Percentiles rank a stretch among this genome's conserved stretches.
phyloP scores from a whole-genome alignment of 352 stramenopile genomes.

The Globisporangium recalcitrans region DNA sequence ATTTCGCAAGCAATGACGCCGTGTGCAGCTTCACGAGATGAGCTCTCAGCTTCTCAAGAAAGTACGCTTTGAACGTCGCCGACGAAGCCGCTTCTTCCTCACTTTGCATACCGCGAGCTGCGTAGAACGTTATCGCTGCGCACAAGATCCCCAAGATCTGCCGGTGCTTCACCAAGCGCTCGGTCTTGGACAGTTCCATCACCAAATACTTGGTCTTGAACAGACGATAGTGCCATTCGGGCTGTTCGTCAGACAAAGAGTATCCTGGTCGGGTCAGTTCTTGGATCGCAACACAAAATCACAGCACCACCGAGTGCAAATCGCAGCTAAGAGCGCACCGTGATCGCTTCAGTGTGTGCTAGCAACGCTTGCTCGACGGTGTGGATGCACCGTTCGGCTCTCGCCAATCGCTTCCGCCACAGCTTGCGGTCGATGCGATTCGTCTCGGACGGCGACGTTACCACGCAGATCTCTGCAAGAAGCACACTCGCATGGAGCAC shows the following conservation, averaged over 20 bases:
- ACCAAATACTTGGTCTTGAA: constrained; percentile 56
- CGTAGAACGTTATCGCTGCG: constrained; percentile 32
- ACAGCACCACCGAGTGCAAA: neutral
- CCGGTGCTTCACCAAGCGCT: constrained; percentile 29
- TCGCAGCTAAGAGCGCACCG: neutral
- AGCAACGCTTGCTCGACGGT: constrained; percentile 23
- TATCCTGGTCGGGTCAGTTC: too few relatives aligned
- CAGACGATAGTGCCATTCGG: constrained; percentile 39
- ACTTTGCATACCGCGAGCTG: constrained; percentile 13
- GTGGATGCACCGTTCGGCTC: constrained; percentile 40
- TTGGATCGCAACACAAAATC: too few relatives aligned
- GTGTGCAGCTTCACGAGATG: constrained; percentile 53
- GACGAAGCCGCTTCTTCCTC: neutral
- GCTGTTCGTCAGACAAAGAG: constrained; percentile 16
- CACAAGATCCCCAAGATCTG: constrained; percentile 44
- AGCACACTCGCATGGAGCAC: constrained; percentile 35
- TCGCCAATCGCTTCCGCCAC: constrained; percentile 43
- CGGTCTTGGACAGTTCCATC: constrained; percentile 38
- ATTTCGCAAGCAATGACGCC: constrained; percentile 28
- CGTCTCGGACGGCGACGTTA: constrained; percentile 31
- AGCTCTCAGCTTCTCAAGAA: constrained; percentile 43
- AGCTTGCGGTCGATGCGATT: constrained; percentile 44
- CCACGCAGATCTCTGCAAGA: constrained; percentile 52
- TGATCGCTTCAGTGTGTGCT: constrained; percentile 4
- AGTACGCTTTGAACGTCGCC: constrained; percentile 36